Percentiles rank a stretch among this genome's conserved stretches.
Conservation (phyloP, 176 grass and related monocot species). For the Leersia perrieri region DNA sequence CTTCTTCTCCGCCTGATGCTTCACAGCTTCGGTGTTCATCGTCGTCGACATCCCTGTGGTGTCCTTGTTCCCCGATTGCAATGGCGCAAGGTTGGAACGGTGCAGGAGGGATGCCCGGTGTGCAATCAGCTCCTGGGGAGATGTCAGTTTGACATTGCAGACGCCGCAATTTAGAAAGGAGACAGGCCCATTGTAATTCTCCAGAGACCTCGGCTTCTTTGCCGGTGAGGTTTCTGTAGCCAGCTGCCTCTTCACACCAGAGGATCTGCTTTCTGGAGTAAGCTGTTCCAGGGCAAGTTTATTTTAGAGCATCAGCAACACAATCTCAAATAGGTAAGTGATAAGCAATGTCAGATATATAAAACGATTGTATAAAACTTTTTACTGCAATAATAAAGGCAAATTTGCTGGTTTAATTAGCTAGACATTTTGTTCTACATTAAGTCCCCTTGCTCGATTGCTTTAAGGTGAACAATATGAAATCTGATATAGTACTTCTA, state of each 20-base stretch:
- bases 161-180: background rate
- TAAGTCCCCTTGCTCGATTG: background rate
- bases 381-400: background rate
- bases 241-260: conserved; percentile 14
- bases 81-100: background rate
- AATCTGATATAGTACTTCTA: background rate
- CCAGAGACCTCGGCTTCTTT: conserved; percentile 18
- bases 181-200: no score
- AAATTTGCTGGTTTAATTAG: background rate
- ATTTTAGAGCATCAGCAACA: background rate
- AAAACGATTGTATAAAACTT: background rate
- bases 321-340: background rate
- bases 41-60: no score
- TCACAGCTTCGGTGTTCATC: no score
- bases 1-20: background rate
- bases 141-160: background rate
- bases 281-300: conserved; percentile 18
- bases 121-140: background rate
- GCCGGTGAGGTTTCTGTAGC: background rate
- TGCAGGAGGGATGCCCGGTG: conserved; percentile 16
- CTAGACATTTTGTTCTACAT: background rate
- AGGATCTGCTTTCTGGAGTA: background rate
- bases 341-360: background rate
- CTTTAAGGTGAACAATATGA: background rate
- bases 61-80: background rate